Percentiles rank a stretch among this genome's conserved stretches.
phyloP scores from a whole-genome alignment of 306 rosid genomes.

The Rosa lucieae region DNA sequence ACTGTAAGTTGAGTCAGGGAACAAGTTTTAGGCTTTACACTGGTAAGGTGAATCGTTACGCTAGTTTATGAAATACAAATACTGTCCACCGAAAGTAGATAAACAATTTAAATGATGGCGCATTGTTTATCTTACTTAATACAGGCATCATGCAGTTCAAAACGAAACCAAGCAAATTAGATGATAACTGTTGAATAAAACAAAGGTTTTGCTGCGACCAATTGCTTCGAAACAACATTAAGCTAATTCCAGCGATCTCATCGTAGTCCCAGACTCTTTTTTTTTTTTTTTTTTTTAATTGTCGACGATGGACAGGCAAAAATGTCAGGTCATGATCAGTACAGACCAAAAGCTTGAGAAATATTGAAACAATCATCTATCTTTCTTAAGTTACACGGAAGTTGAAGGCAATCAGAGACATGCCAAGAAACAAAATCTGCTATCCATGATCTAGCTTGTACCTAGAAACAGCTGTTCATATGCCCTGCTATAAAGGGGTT shows the following conservation, averaged over 20 bases:
- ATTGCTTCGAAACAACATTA: neutral
- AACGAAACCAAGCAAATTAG: neutral
- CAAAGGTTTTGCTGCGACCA: slow-evolving; percentile 1
- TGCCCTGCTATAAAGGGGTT: slow-evolving; percentile 69
- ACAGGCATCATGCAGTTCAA: neutral
- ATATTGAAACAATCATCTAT: slow-evolving; percentile 14
- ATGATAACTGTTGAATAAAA: neutral
- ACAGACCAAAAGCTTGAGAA: slow-evolving; percentile 15
- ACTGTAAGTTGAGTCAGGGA: neutral
- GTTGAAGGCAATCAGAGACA: slow-evolving; percentile 29
- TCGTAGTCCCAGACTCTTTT: neutral
- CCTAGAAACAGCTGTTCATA: slow-evolving; percentile 24
- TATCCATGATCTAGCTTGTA: slow-evolving; percentile 28
- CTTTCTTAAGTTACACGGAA: slow-evolving; percentile 30
- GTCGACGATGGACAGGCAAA: neutral
- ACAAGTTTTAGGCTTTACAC: neutral
- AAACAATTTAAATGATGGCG: neutral
- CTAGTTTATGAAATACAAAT: neutral
- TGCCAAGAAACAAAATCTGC: slow-evolving; percentile 39
- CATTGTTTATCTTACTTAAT: neutral
- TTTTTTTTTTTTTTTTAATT: neutral
- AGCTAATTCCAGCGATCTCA: slow-evolving; percentile 28
- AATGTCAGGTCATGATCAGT: slow-evolving; percentile 13
- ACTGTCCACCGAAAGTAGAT: neutral
- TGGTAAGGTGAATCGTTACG: neutral